Evolutionary conservation across 2,329 filamentous ascomycete genomes (phyloP), one percentile per base, ranked within the genome.

Genomic region (Diplocarpon rosae): DNA sequence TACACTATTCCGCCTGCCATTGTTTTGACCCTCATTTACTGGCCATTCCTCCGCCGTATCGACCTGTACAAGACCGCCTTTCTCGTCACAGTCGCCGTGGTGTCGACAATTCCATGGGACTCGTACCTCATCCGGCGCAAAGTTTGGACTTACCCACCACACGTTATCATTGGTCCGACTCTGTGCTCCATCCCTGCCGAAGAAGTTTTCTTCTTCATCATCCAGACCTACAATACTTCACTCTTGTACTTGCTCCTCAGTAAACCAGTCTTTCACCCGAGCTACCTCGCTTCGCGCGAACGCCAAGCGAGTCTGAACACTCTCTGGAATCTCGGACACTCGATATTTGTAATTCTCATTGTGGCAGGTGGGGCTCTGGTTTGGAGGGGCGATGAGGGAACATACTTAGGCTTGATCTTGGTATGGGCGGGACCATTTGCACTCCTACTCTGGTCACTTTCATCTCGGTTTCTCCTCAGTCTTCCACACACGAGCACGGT

Each of bases 161-260:
- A 77, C 56, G 81, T 75, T 15, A 73, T 86, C 28, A 56, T 81
- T 30, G 83, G 83, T 0, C 69, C 69, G 0, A 79, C 69, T 1
- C 59, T 85, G 13, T 75, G 75, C 54, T 66, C 67, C n/a, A 83
- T 87, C 14, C 83, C 83, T 0, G 61, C 72, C 4, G 83, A 87
- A 56, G 83, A 87, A 59, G 63, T 86, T 4, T 86, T 86, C 64
- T 87, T 87, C 69, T 87, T 87, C 59, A 63, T 84, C 15, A 75
- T 87, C 17, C 83, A 87, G 63, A 86, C 83, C 1, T 86, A 84
- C 62, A 83, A 77, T 56, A 85, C 82, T 0, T 72, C 76, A 0
- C 63, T 85, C 39, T 59, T 87, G 8, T 87, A 86, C 56, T 68
- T 84, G 9, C 62, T 85, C 1, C 60, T 80, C 15, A 84, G 72